Base-by-base conservation (phyloP, 2,329 filamentous ascomycete genomes). In the Geoglossum cookeanum region DNA sequence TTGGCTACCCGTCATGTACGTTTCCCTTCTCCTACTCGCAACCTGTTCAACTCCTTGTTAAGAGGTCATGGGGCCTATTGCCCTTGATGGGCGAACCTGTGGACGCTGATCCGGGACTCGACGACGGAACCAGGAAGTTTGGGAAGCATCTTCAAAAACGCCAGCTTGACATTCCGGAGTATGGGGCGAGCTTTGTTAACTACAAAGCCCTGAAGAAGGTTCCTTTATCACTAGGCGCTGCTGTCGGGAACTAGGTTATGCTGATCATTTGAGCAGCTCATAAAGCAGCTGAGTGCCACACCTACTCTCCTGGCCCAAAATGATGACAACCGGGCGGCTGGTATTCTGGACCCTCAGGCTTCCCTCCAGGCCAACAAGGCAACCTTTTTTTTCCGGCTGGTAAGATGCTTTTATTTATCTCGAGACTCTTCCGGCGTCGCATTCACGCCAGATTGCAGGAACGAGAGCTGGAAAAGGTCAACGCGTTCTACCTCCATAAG, bases 151-250 rank as follows among this genome's bases (percentile, higher is more conserved):
- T 98, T 64, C 92, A 97, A 76, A 95, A 95, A 77, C 85, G 90
- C 69, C 92, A 98, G 78, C 87, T 98, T 67, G 92, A 98, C 71
- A 90, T 98, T 60, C 92, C 92, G 60, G 92, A 98, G 79, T 98
- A 98, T 84, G 91, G 92, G 61, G 89, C 91, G 62, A 96, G 90
- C 72, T 98, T 98, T 69, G 90, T 97, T 65, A 96, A 98, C 73
- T 98, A 98, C 77, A 98, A 98, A 75, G 90, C 89, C 60, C 77
- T 98, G 64, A 98, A 98, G 73, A 97, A 97, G 87, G 92, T 94
- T 68, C 61, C 72, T 9, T 37, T 3, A 35, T 39, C 22, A 22
- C 22, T 17, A n/a, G 37, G 17, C 11, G 7, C 48, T 55, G n/a
- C 13, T 6, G 13, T 54, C 55, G n/a, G 9, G 11, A 33, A 22